Conservation (phyloP, 2,329 filamentous ascomycete species). For the Alternaria brassicae region DNA sequence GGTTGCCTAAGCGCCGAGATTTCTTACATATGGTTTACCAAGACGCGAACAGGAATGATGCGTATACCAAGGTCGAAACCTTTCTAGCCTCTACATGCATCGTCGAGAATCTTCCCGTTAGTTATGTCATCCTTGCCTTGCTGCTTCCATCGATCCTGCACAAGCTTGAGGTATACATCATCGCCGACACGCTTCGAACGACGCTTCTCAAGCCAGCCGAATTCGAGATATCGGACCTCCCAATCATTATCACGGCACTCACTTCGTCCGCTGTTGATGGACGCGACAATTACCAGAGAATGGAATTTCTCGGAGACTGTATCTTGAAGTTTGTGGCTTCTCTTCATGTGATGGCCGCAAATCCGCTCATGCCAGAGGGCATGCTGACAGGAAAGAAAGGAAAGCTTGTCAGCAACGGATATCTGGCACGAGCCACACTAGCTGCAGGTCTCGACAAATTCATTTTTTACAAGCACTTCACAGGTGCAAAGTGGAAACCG, state of each 20-base stretch:
- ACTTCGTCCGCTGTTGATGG: constrained; percentile 68
- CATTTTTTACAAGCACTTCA: constrained; percentile 73
- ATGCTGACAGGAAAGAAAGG: constrained; percentile 74
- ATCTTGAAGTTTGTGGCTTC: constrained; percentile 78
- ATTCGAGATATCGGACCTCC: constrained; percentile 58
- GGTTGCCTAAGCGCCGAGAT: constrained; percentile 64
- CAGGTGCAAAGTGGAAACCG: constrained; percentile 74
- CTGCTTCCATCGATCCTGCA: constrained; percentile 77
- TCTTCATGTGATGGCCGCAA: constrained; percentile 66
- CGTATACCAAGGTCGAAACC: constrained; percentile 56
- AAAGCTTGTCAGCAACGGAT: constrained; percentile 74
- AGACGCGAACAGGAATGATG: constrained; percentile 19
- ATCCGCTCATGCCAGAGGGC: constrained; percentile 77
- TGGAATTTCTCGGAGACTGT: constrained; percentile 88
- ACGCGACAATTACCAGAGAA: constrained; percentile 74
- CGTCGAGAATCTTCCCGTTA: constrained; percentile 55
- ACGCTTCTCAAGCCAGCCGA: constrained; percentile 62
- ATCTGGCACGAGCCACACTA: constrained; percentile 71
- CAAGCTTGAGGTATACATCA: constrained; percentile 69
- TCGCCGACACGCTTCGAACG: constrained; percentile 66
- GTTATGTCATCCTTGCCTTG: constrained; percentile 59
- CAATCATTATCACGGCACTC: constrained; percentile 72
- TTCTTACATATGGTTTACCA: constrained; percentile 59
- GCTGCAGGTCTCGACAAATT: constrained; percentile 72
- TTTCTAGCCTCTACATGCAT: constrained; percentile 59